Conservation (phyloP, 139 green algal genomes). For the Penium margaritaceum region DNA sequence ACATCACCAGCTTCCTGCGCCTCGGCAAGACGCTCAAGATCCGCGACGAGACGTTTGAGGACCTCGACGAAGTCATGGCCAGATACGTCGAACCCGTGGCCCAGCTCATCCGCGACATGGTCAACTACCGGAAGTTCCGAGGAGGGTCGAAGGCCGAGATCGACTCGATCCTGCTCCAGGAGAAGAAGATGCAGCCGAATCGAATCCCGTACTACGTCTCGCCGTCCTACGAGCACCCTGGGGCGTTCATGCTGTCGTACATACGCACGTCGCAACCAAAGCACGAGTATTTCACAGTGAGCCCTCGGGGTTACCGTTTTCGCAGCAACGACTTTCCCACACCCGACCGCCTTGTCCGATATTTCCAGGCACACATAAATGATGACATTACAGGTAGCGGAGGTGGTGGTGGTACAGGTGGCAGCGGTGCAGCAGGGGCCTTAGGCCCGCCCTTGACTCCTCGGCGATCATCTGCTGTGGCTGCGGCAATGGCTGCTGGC, state of each 20-base stretch:
- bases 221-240: conserved; percentile 29
- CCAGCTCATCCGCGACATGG: conserved; percentile 23
- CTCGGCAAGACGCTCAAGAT: conserved; percentile 59
- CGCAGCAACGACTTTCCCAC: conserved; percentile 26
- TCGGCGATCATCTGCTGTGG: no score
- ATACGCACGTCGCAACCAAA: conserved; percentile 29
- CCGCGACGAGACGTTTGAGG: conserved; percentile 59
- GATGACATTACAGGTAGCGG: conserved; percentile 1
- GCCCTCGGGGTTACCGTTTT: conserved; percentile 56
- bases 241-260: conserved; percentile 42
- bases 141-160: conserved; percentile 31
- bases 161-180: conserved; percentile 15
- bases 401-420: not conserved
- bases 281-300: conserved; percentile 46
- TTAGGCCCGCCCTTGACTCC: no score
- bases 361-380: conserved; percentile 42
- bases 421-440: no score
- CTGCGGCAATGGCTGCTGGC: no score
- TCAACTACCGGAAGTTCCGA: conserved; percentile 44
- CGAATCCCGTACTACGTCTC: conserved; percentile 42
- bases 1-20: conserved; percentile 31
- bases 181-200: conserved; percentile 17
- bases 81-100: conserved; percentile 41
- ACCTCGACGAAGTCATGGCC: conserved; percentile 64
- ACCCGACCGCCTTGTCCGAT: conserved; percentile 27